Base-by-base conservation (phyloP, 2,329 filamentous ascomycete genomes). In the Colletotrichum sp. region DNA sequence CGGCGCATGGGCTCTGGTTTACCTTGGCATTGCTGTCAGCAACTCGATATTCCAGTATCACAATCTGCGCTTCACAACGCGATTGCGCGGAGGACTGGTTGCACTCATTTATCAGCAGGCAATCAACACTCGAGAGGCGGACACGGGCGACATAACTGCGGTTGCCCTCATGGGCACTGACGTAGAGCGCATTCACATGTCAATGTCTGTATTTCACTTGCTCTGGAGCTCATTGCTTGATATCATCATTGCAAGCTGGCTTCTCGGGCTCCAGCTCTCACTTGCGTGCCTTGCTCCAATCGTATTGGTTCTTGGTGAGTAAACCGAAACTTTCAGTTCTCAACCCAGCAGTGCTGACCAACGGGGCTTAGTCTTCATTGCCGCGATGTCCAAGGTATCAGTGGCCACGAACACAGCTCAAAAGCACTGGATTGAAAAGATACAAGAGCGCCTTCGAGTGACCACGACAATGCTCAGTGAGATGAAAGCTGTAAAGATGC, bases 401-500 rank as follows among this genome's bases (percentile, higher is more conserved):
- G 34, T 74, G n/a, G 64, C 80, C 71, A 30, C 77, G 34, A 64
- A 60, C 12, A 60, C 43, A 15, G 83, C 78, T 36, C 82, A 80
- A 77, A 82, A 76, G 78, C 77, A 80, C 1, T 88, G 87, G 87
- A 84, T 87, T 39, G 84, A 86, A 64, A 83, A 81, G 30, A 85
- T 88, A 15, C 84, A 89, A 78, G 81, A 83, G 52, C 85, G 87
- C 7, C 83, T 88, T 6, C 81, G 83, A 7, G 81, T 85, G 6
- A 88, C 87, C 0, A 80, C 83, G 2, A 81, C 80, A 5, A 83
- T 87, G 80, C 82, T 89, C 0, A 81, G 81, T n/a, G 83, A 86
- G 4, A 87, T 89, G 81, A 87, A 87, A 75, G 83, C 85, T 30
- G 82, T 88, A 26, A 88, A 88, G 78, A 88, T 88, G 82, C 82